Base-by-base conservation (phyloP, 805 yeast species). In the Clavispora fructus region DNA sequence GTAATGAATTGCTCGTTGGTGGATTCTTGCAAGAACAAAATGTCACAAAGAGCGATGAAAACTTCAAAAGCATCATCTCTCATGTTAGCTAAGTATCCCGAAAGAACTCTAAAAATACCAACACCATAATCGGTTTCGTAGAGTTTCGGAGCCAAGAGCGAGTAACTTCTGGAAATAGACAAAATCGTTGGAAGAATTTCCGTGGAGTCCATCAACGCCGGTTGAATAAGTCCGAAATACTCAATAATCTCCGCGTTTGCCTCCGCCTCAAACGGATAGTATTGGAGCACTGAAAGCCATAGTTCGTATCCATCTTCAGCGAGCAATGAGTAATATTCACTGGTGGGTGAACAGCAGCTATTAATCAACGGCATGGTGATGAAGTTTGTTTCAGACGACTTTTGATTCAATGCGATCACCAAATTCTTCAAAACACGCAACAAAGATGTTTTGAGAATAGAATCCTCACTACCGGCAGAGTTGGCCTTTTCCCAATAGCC, bases 261-360 rank as follows among this genome's bases (percentile, higher is more conserved):
- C 3, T 40, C 53, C 5, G 50, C 43, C n/a, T 46, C 35, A 6
- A 54, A 35, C 0, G 92, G 87, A 44, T 77, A 77, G 50, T 82
- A 80, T 51, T 80, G 86, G 43, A 89, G 60, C 2, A 86, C 61
- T 1, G 83, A 72, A n/a, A 77, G 69, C 96, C 96, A 89, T 37
- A 91, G 69, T 46, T 88, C 95, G 58, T 79, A 81, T 0, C 95
- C 96, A 65, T 91, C 97, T 59, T 91, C 97, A 16, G 84, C 75
- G 9, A 91, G 62, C 44, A 87, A 68, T 0, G 89, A 77, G 17
- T 70, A 68, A 32, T 53, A 46, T 27, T 62, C 68, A 1, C 68
- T 58, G 13, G 54, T 44, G 17, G 58, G 68, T 1, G 82, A 75
- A 52, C 87, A 81, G 56, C 94, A 83, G 40, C 85, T 77, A 11